Evolutionary conservation across 2,329 filamentous ascomycete species (phyloP).

Genomic region (Hymenoscyphus scutula): DNA sequence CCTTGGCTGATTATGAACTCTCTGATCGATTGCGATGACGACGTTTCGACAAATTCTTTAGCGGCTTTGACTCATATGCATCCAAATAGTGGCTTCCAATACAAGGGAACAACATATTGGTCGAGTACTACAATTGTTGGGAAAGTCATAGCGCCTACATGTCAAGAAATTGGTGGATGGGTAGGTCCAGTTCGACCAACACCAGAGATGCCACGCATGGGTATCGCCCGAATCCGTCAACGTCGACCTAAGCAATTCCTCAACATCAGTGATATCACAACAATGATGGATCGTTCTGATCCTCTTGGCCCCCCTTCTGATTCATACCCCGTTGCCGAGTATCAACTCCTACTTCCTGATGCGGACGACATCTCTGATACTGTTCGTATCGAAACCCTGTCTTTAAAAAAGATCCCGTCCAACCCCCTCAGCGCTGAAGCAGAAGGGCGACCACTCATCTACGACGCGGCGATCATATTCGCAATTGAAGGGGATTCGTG

Average conservation of each 20-base stretch:
- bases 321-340: constrained; percentile 65
- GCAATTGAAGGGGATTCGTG: constrained; percentile 62
- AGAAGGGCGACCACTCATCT: constrained; percentile 44
- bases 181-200: constrained; percentile 69
- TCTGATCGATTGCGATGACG: constrained; percentile 71
- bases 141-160: constrained; percentile 72
- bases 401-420: constrained; percentile 49
- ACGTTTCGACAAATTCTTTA: constrained; percentile 62
- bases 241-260: constrained; percentile 56
- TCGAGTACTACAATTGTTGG: constrained; percentile 69
- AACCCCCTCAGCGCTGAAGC: constrained; percentile 9
- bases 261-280: constrained; percentile 57
- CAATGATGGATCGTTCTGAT: constrained; percentile 66
- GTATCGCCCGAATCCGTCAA: constrained; percentile 68
- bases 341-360: constrained; percentile 55
- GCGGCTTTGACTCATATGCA: constrained; percentile 66
- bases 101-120: constrained; percentile 77
- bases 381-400: constrained; percentile 67
- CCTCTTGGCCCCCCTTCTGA: constrained; percentile 64
- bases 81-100: constrained; percentile 72
- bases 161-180: constrained; percentile 70
- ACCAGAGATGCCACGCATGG: constrained; percentile 62
- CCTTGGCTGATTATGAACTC: constrained; percentile 78
- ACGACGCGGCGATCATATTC: constrained; percentile 61
- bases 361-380: constrained; percentile 58